These are phyloP conservation scores for Mycocentrospora acerina DNA, from an alignment of 2,329 filamentous ascomycete genomes.

Conservation along the genomic window DNA sequence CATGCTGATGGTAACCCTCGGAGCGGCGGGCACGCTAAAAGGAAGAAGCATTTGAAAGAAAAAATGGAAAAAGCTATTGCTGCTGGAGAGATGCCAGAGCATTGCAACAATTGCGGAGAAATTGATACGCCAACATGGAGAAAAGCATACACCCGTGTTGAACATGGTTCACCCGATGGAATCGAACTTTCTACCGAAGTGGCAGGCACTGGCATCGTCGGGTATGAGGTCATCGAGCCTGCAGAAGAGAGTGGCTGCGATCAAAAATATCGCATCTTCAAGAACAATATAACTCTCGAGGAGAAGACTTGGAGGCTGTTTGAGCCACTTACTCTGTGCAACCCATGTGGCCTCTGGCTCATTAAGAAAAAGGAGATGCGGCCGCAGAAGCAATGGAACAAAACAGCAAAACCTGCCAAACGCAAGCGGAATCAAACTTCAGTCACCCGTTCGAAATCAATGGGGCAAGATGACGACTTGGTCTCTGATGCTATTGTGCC, in stretches of 20 bases:
- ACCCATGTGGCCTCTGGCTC: constrained; percentile 95
- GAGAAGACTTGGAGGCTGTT: constrained; percentile 63
- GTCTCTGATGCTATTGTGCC: constrained; percentile 34
- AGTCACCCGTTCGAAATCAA: constrained; percentile 43
- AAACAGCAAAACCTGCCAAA: constrained; percentile 44
- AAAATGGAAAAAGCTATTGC: constrained; percentile 62
- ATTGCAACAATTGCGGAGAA: constrained; percentile 88
- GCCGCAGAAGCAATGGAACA: constrained; percentile 78
- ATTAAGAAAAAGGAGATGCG: constrained; percentile 84
- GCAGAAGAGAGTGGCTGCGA: constrained; percentile 60
- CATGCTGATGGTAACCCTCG: constrained; percentile 32
- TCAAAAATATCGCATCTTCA: constrained; percentile 71
- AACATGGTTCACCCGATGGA: constrained; percentile 68
- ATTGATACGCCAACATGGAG: constrained; percentile 97
- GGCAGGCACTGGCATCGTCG: constrained; percentile 68
- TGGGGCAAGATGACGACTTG: constrained; percentile 50
- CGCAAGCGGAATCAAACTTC: constrained; percentile 31
- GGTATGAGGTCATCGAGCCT: constrained; percentile 33
- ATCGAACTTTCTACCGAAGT: constrained; percentile 65
- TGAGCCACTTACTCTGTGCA: constrained; percentile 78
- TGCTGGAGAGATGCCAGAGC: constrained; percentile 83
- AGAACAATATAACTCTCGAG: constrained; percentile 68
- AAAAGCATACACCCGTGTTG: constrained; percentile 81
- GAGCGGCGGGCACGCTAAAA: constrained; percentile 60
- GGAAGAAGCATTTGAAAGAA: constrained; percentile 64